These are phyloP conservation scores for Agaricus subrufescens DNA, from an alignment of 768 basidiomycete genomes.

Conservation along the genomic window DNA sequence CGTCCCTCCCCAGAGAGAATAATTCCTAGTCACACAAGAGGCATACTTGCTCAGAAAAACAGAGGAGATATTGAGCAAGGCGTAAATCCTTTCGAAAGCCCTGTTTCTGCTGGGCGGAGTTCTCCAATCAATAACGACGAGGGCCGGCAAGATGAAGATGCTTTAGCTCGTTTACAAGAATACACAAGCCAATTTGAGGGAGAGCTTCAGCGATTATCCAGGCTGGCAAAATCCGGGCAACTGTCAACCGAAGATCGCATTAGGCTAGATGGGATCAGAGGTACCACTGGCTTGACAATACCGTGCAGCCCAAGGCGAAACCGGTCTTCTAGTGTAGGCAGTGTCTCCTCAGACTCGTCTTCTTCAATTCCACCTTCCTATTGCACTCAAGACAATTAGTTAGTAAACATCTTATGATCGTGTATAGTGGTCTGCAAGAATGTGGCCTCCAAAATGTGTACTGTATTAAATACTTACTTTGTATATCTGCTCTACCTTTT, in stretches of 20 bases:
- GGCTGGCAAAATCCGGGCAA: not conserved
- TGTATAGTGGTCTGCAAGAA: too few species aligned
- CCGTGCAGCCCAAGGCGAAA: not conserved
- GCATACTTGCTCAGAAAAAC: not conserved
- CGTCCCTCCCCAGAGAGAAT: too few species aligned
- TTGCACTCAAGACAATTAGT: too few species aligned
- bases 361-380: too few species aligned
- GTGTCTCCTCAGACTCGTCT: too few species aligned
- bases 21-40: too few species aligned
- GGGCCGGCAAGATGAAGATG: not conserved
- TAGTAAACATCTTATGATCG: too few species aligned
- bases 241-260: not conserved
- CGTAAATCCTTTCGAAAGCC: not conserved
- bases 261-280: not conserved
- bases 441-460: too few species aligned
- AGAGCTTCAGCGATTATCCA: not conserved
- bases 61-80: not conserved
- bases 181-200: not conserved
- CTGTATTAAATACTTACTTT: too few species aligned
- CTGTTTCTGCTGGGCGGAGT: not conserved
- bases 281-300: slow-evolving; percentile 1
- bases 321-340: not conserved
- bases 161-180: not conserved
- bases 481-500: too few species aligned
- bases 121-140: not conserved